Base-by-base conservation (phyloP, 1,284 basidiomycete species). In the Singerocomus inundabilis region DNA sequence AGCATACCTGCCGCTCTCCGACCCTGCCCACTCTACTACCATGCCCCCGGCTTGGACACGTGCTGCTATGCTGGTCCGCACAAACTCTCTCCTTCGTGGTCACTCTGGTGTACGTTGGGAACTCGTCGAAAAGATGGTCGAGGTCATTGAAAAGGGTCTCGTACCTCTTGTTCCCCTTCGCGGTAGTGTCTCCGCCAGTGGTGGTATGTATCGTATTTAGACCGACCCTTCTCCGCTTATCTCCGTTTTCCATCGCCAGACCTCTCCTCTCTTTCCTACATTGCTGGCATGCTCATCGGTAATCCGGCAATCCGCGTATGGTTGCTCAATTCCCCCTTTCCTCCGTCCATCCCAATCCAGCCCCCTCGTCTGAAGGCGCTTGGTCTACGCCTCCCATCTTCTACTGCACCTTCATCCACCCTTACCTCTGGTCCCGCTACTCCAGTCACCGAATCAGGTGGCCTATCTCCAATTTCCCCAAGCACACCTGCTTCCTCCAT, bases 31-130 rank as follows among this genome's bases (percentile, higher is more conserved):
- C n/a, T 80, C 81, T 21, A 79, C 80, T 43, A 82, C 78, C 53
- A 91, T 93, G 87, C 92, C 92, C n/a, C 85, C 90, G 55, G 73
- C 89, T 7, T 93, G 91, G 87, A 91, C 92, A n/a, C 84, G 91
- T 44, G 92, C 88, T 13, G 91, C 92, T 1, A 91, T 94, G 58
- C 72, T 92, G 9, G 78, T 95, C 55, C 85, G 92, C 57, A 85
- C 91, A 75, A 94, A 93, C 71, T 91, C 88, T 2, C 80, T 93
- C 45, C 81, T 91, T 47, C 82, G 91, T n/a, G 91, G 90, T 0
- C 92, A 94, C 70, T 92, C 88, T 31, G 92, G 88, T 40, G 85
- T 94, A 9, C 80, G 91, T 21, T 86, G 85, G 78, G 82, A 86
- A 56, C 79, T 94, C 33, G 80, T 94, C 49, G 78, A 91, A 65